phyloP scores from a whole-genome alignment of 371 early-diverging fungal genomes.

The Mortierella sp. region DNA sequence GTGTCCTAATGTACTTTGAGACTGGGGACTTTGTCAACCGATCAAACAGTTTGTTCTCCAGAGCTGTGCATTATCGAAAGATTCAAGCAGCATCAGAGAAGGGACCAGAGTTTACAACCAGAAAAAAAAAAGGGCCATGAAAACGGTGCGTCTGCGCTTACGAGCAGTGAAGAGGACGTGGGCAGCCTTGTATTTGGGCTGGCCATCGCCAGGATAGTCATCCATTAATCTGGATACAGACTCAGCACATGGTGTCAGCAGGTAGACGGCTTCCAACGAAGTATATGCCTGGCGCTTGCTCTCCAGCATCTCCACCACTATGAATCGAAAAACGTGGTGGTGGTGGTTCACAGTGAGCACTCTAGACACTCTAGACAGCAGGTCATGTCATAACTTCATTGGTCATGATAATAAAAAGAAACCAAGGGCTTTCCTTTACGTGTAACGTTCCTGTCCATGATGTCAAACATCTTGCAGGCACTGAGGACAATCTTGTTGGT shows the following conservation, averaged over 20 bases:
- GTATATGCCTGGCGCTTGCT: conserved; percentile 87
- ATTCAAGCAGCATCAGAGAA: too few species aligned
- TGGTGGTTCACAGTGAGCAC: not conserved
- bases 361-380: too few species aligned
- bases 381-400: too few species aligned
- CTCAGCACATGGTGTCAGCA: conserved; percentile 85
- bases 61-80: too few species aligned
- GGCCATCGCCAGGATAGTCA: conserved; percentile 72
- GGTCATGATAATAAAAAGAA: too few species aligned
- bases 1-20: conserved; percentile 68
- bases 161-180: conserved; percentile 86
- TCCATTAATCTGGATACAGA: conserved; percentile 81
- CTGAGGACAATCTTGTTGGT: conserved; percentile 88
- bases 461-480: conserved; percentile 91
- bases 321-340: not conserved
- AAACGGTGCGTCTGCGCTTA: conserved; percentile 41
- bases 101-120: too few species aligned
- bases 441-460: conserved; percentile 94
- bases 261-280: conserved; percentile 90
- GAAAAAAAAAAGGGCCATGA: too few species aligned
- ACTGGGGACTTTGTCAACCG: conserved; percentile 68
- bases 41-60: conserved; percentile 70
- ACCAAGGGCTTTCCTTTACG: conserved; percentile 55
- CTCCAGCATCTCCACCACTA: conserved; percentile 80
- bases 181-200: conserved; percentile 76